Evolutionary conservation across 2,329 filamentous ascomycete species (phyloP).

Genomic region (Colletotrichum echinochloae): DNA sequence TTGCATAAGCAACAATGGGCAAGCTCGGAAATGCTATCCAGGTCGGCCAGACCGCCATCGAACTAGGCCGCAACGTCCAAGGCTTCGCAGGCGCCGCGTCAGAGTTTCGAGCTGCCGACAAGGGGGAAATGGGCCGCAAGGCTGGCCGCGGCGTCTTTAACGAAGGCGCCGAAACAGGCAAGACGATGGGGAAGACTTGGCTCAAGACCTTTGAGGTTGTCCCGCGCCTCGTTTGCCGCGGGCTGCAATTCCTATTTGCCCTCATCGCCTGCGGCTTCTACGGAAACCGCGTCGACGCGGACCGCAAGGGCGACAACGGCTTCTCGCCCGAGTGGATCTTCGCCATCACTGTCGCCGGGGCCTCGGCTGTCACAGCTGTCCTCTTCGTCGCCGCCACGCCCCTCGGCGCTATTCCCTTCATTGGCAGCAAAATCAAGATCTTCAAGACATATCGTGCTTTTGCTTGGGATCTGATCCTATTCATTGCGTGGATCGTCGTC

Average conservation of each 20-base stretch:
- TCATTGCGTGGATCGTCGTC: slow-evolving; percentile 70
- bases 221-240: slow-evolving; percentile 66
- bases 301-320: slow-evolving; percentile 50
- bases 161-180: slow-evolving; percentile 53
- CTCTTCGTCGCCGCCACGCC: slow-evolving; percentile 55
- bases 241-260: slow-evolving; percentile 77
- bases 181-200: slow-evolving; percentile 57
- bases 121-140: slow-evolving; percentile 44
- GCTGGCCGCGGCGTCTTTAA: slow-evolving; percentile 50
- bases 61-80: slow-evolving; percentile 48
- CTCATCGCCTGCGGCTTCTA: slow-evolving; percentile 78
- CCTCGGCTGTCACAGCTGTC: slow-evolving; percentile 65
- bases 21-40: slow-evolving; percentile 49
- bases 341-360: slow-evolving; percentile 68
- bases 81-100: slow-evolving; percentile 45
- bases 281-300: slow-evolving; percentile 67
- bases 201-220: slow-evolving; percentile 60
- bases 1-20: slow-evolving; percentile 44
- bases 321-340: slow-evolving; percentile 72
- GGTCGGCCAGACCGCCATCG: slow-evolving; percentile 50
- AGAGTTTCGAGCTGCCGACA: slow-evolving; percentile 50
- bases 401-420: slow-evolving; percentile 48
- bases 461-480: slow-evolving; percentile 58
- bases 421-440: slow-evolving; percentile 50
- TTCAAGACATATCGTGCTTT: slow-evolving; percentile 58